A percentile compares a stretch with the other conserved stretches of the same genome.
Evolutionary conservation across 2,329 filamentous ascomycete species (phyloP).

Genomic region (Nemania sp.): DNA sequence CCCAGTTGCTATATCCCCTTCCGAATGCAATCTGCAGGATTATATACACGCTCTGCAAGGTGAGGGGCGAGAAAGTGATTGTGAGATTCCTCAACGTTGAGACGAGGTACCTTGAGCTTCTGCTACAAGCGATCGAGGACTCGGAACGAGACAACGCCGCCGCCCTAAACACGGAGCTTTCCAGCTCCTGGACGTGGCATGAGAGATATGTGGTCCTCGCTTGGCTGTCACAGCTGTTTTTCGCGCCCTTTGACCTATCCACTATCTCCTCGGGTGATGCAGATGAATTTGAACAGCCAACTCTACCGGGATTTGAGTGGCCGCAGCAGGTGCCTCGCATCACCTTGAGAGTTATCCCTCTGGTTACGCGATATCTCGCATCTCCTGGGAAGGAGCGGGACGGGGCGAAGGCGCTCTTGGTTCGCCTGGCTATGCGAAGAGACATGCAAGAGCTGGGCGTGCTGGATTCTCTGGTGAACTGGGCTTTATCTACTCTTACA

Average conservation of each 20-base stretch:
- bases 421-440: conserved; percentile 77
- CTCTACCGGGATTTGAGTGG: conserved; percentile 57
- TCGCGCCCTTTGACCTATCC: conserved; percentile 87
- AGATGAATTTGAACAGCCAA: conserved; percentile 50
- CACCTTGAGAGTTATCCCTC: conserved; percentile 68
- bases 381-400: conserved; percentile 85
- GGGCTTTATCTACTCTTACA: conserved; percentile 68
- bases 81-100: conserved; percentile 91
- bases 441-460: conserved; percentile 86
- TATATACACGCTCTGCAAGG: conserved; percentile 91
- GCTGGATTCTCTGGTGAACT: conserved; percentile 68
- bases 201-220: conserved; percentile 85
- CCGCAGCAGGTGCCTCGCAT: conserved; percentile 69
- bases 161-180: conserved; percentile 18
- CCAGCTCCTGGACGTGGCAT: conserved; percentile 71
- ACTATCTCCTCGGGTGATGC: conserved; percentile 73
- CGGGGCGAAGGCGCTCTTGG: conserved; percentile 81
- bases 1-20: conserved; percentile 57
- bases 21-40: conserved; percentile 76
- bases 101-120: conserved; percentile 78
- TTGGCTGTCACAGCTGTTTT: conserved; percentile 82
- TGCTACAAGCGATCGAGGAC: conserved; percentile 75
- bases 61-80: conserved; percentile 90
- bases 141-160: conserved; percentile 45
- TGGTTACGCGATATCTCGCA: conserved; percentile 73